Evolutionary conservation across 1,284 basidiomycete species (phyloP).

Genomic region (Cutaneotrichosporon sp.): DNA sequence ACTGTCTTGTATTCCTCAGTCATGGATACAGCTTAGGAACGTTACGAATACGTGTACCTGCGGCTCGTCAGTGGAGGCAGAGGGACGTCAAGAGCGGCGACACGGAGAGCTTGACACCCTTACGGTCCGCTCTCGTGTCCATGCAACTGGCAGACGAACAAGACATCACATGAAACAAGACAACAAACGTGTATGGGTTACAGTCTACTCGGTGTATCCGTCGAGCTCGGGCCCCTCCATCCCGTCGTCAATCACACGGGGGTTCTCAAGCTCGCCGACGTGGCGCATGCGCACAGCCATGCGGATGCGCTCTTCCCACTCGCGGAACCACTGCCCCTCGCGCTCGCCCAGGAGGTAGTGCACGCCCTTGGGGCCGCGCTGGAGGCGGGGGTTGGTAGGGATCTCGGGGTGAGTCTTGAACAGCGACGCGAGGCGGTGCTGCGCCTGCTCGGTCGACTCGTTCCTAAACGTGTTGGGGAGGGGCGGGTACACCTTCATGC

Average conservation of each 20-base stretch:
- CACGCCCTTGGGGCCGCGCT: slow-evolving; percentile 44
- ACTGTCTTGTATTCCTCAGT: too few species aligned
- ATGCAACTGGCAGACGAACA: too few species aligned
- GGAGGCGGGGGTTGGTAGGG: slow-evolving; percentile 32
- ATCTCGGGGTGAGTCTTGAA: slow-evolving; percentile 46
- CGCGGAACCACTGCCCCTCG: slow-evolving; percentile 74
- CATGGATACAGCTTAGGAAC: too few species aligned
- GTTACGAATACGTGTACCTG: too few species aligned
- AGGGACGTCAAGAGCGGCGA: too few species aligned
- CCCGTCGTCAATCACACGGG: slow-evolving; percentile 11
- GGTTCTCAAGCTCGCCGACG: slow-evolving; percentile 36
- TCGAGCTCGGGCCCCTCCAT: slow-evolving; percentile 24
- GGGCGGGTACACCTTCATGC: slow-evolving; percentile 44
- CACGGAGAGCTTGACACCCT: too few species aligned
- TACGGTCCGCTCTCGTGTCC: too few species aligned
- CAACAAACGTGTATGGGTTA: neutral
- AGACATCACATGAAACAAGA: neutral
- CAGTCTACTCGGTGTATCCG: slow-evolving; percentile 21
- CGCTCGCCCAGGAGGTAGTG: slow-evolving; percentile 59
- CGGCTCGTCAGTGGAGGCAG: too few species aligned
- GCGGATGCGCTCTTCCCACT: slow-evolving; percentile 66
- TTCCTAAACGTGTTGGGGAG: slow-evolving; percentile 42
- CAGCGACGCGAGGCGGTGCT: slow-evolving; percentile 33
- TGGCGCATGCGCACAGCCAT: slow-evolving; percentile 57
- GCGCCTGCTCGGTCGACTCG: slow-evolving; percentile 36